Evolutionary conservation across 176 grass and related monocot species (phyloP).

Genomic region (Oryza punctata): DNA sequence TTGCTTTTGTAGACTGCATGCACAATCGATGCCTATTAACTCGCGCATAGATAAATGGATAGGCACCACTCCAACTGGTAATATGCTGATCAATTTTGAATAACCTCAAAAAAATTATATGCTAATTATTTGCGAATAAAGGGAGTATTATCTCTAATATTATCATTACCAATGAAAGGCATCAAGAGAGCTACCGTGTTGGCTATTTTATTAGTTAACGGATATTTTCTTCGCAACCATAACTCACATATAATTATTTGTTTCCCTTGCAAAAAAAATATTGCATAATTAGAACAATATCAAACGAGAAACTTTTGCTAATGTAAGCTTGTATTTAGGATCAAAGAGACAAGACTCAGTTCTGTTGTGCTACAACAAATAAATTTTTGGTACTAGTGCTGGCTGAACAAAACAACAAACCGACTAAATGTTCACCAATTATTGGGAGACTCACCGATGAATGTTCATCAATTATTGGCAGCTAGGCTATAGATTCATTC

Average conservation of each 20-base stretch:
- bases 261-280: too few relatives aligned
- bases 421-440: conserved; percentile 26
- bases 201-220: too few relatives aligned
- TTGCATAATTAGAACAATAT: neutral
- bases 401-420: neutral
- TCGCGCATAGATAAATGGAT: too few relatives aligned
- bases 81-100: too few relatives aligned
- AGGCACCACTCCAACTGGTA: too few relatives aligned
- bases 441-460: neutral
- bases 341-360: too few relatives aligned
- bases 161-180: neutral
- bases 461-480: conserved; percentile 18
- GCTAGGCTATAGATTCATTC: neutral
- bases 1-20: too few relatives aligned
- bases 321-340: neutral
- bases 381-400: neutral
- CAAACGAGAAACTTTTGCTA: neutral
- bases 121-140: too few relatives aligned
- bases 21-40: too few relatives aligned
- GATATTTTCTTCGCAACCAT: too few relatives aligned
- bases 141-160: neutral
- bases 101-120: too few relatives aligned
- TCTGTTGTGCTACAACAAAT: neutral
- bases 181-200: neutral
- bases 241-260: too few relatives aligned